A percentile compares a stretch with the other conserved stretches of the same genome.
Conservation (phyloP, 495 filamentous ascomycete genomes). For the Umbilicaria muhlenbergii region DNA sequence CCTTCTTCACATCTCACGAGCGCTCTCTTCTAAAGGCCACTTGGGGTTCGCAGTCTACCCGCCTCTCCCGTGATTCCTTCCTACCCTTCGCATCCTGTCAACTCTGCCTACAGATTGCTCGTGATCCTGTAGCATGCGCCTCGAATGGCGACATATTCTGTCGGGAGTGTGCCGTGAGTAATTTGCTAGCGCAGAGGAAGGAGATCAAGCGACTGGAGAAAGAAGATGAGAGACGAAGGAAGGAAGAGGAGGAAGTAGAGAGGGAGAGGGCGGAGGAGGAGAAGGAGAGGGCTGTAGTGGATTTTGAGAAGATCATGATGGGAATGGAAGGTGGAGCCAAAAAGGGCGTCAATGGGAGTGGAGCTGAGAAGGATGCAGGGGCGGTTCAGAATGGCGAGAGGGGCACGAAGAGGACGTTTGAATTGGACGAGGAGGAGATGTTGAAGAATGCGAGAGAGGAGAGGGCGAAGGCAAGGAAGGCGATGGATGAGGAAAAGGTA, state of each 20-base stretch:
- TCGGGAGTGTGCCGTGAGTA: constrained; percentile 81
- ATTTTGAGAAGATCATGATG: constrained; percentile 39
- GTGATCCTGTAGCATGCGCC: constrained; percentile 59
- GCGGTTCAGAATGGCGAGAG: constrained; percentile 24
- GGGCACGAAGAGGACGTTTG: constrained; percentile 60
- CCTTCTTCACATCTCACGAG: constrained; percentile 92
- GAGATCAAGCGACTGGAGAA: constrained; percentile 78
- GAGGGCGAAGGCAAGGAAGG: constrained; percentile 46
- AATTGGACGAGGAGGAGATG: constrained; percentile 70
- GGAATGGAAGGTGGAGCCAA: constrained; percentile 7
- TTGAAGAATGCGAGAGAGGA: constrained; percentile 54
- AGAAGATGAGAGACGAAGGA: constrained; percentile 40
- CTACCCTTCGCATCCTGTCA: constrained; percentile 83
- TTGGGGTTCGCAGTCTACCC: constrained; percentile 74
- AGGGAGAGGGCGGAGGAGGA: constrained; percentile 38
- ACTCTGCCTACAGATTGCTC: constrained; percentile 73
- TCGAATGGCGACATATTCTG: constrained; percentile 89
- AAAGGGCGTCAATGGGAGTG: constrained; percentile 5
- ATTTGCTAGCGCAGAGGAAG: constrained; percentile 78
- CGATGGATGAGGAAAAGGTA: constrained; percentile 64
- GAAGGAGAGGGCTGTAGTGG: constrained; percentile 38
- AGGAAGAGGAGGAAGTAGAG: constrained; percentile 37
- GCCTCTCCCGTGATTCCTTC: constrained; percentile 82
- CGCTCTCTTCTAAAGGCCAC: constrained; percentile 58
- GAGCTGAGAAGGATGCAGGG: constrained; percentile 47